Percentiles rank a stretch among this genome's conserved stretches.
Evolutionary conservation across 768 basidiomycete genomes (phyloP).

Genomic region (Lentinus tigrinus): DNA sequence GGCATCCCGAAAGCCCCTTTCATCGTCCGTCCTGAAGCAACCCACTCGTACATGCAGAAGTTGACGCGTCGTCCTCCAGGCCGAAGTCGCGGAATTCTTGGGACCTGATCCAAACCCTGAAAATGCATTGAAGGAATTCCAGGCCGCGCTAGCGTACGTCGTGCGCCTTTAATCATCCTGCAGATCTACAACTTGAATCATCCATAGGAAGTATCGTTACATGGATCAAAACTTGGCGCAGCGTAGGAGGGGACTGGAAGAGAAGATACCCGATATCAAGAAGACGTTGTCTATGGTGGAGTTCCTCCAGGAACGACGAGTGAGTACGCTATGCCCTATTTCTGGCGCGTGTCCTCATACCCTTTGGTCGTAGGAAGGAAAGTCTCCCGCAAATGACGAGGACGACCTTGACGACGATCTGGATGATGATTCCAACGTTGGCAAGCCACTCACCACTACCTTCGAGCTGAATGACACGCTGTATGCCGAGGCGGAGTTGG

Average conservation of each 20-base stretch:
- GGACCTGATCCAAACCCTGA: constrained; percentile 79
- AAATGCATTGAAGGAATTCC: constrained; percentile 72
- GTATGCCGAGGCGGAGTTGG: constrained; percentile 86
- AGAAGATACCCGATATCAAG: constrained; percentile 95
- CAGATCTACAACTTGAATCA: background rate
- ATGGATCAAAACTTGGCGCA: constrained; percentile 89
- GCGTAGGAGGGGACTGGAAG: constrained; percentile 75
- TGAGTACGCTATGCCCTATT: constrained; percentile 26
- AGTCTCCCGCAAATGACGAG: constrained; percentile 41
- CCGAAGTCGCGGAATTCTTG: constrained; percentile 84
- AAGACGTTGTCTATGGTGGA: constrained; percentile 91
- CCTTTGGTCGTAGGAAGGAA: constrained; percentile 51
- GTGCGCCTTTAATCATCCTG: background rate
- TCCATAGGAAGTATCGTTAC: constrained; percentile 92
- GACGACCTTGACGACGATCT: constrained; percentile 40
- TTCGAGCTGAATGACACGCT: constrained; percentile 97
- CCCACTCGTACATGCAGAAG: background rate
- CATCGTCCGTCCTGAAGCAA: constrained; percentile 55
- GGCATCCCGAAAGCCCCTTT: constrained; percentile 97
- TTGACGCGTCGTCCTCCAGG: constrained; percentile 40
- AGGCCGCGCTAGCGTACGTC: constrained; percentile 92
- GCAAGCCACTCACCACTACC: constrained; percentile 70
- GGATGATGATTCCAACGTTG: constrained; percentile 49
- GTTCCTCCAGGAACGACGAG: constrained; percentile 70
- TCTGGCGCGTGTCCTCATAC: background rate